Base-by-base conservation (phyloP, 148 eudicot genomes). In the Rhododendron henanense region DNA sequence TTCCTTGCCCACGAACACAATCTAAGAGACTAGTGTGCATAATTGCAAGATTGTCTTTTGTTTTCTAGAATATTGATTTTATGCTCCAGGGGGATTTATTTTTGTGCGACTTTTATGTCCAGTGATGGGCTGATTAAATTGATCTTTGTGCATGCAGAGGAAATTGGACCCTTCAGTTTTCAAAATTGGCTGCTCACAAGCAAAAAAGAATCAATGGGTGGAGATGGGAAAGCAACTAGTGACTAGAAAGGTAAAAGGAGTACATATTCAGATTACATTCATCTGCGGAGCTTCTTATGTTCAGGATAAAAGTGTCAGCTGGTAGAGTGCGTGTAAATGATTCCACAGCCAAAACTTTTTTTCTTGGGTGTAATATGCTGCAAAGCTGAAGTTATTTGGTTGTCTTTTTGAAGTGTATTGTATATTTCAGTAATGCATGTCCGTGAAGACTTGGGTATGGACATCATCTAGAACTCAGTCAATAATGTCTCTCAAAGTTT, bases 171-270 rank as follows among this genome's bases (percentile, higher is more conserved):
- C 95, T 19, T 81, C 93, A 5, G 87, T 93, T 83, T 93, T 85
- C 82, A 92, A 90, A 87, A 94, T 93, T 77, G 98, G 98, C 37
- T 79, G 85, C 47, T 80, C 90, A 28, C 96, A 93, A 75, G 98
- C 96, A 8, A 90, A 92, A 85, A 94, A 93, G 88, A 97, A 95
- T 78, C 91, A 90, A 90, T 95, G 97, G 98, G 89, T 96, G n/a
- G 94, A 93, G 86, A 90, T 92, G 85, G 96, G 90, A 82, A 93
- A 94, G 78, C 85, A 89, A 86, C 87, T 89, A 41, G 95, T 93
- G 31, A 84, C 88, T 7, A 88, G 95, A 86, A 95, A 91, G 98
- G 98, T 94, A 88, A 87, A 31, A 13, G 13, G 35, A 33, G 3
- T 83, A n/a, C 6, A 31, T 3, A 44, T 35, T 31, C 11, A 41